Evolutionary conservation across 2,329 filamentous ascomycete genomes (phyloP).

Genomic region (Pseudogymnoascus sp.): DNA sequence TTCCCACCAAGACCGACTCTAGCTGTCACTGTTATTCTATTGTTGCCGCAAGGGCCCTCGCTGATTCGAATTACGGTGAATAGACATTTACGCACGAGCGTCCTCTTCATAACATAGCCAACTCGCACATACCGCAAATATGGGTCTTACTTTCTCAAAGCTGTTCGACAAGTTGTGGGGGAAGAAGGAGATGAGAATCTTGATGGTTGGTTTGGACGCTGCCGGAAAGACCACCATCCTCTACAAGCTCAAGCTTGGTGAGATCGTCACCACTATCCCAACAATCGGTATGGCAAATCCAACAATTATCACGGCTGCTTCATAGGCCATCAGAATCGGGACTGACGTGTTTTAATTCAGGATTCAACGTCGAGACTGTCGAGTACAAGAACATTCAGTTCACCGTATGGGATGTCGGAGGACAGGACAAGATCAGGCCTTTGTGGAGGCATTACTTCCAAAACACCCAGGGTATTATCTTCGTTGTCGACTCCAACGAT

Average conservation of each 20-base stretch:
- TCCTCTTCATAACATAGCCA: conserved; percentile 27
- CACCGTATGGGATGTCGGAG: conserved; percentile 99
- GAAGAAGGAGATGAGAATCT: conserved; percentile 99
- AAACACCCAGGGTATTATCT: conserved; percentile 99
- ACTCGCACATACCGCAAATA: conserved; percentile 53
- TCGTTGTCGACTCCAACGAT: conserved; percentile 99
- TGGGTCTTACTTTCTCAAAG: conserved; percentile 98
- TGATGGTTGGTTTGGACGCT: conserved; percentile 99
- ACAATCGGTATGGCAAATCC: conserved; percentile 69
- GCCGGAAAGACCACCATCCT: conserved; percentile 99
- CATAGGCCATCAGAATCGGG: background rate
- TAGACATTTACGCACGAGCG: conserved; percentile 24
- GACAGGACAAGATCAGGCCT: conserved; percentile 99
- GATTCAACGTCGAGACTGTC: conserved; percentile 99
- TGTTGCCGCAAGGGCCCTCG: background rate
- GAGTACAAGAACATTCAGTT: conserved; percentile 99
- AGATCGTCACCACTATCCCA: conserved; percentile 98
- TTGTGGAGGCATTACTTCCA: conserved; percentile 99
- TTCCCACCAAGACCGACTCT: background rate
- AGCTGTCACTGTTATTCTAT: background rate
- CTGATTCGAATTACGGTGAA: conserved; percentile 6
- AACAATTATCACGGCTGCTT: background rate
- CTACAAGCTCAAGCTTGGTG: conserved; percentile 99
- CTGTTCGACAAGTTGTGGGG: conserved; percentile 93
- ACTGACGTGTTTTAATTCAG: conserved; percentile 34